phyloP scores from a whole-genome alignment of 176 grass and related monocot genomes.

The Bonia amplexicaulis region DNA sequence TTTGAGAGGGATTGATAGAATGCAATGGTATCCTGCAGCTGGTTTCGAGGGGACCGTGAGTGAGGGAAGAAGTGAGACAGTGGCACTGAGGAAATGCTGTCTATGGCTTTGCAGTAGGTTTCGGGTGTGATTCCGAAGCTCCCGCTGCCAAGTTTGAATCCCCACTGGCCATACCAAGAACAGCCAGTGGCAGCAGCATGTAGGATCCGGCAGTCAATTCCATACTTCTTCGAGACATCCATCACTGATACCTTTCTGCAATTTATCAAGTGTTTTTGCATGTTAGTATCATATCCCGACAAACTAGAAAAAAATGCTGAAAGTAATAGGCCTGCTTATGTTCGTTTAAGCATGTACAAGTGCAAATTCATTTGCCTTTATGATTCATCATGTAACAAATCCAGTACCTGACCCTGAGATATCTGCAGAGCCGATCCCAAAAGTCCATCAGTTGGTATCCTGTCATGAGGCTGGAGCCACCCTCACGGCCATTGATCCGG shows the following conservation, averaged over 20 bases:
- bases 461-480: slow-evolving; percentile 43
- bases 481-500: slow-evolving; percentile 55
- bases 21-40: slow-evolving; percentile 48
- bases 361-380: background rate
- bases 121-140: slow-evolving; percentile 64
- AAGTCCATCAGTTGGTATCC: slow-evolving; percentile 66
- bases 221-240: slow-evolving; percentile 66
- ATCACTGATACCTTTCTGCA: slow-evolving; percentile 71
- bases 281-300: background rate
- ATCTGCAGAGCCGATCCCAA: slow-evolving; percentile 65
- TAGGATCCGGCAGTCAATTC: slow-evolving; percentile 48
- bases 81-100: slow-evolving; percentile 37
- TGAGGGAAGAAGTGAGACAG: slow-evolving; percentile 42
- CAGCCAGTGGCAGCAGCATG: slow-evolving; percentile 38
- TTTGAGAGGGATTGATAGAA: slow-evolving; percentile 59
- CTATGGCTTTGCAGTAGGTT: slow-evolving; percentile 43
- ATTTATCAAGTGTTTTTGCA: background rate
- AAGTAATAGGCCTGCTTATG: background rate
- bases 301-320: background rate
- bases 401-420: slow-evolving; percentile 67
- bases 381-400: background rate
- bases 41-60: slow-evolving; percentile 20
- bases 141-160: slow-evolving; percentile 57
- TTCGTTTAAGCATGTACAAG: background rate
- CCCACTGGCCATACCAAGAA: slow-evolving; percentile 76